Evolutionary conservation across 345 rosid species (phyloP).

Genomic region (Turnera subulata): DNA sequence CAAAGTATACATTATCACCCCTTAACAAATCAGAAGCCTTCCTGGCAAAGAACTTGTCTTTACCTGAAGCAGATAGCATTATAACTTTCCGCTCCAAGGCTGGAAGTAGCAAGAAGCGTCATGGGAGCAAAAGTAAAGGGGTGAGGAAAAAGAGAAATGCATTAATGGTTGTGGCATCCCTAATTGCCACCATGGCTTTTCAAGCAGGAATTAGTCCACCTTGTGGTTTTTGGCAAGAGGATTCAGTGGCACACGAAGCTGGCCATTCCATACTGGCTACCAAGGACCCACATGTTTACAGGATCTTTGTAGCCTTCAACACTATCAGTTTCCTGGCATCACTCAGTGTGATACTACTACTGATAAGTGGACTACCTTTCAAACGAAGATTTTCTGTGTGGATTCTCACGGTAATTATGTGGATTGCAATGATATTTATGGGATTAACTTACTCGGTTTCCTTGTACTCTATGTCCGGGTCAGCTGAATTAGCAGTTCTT

Average conservation of each 20-base stretch:
- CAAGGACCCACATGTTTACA: not conserved
- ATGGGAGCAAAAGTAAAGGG: constrained; percentile 4
- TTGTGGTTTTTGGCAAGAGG: not conserved
- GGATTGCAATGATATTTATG: no score
- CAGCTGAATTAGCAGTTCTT: no score
- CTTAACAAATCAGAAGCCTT: not conserved
- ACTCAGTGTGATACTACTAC: not conserved
- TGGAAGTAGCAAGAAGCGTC: not conserved
- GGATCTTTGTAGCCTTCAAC: not conserved
- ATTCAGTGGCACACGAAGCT: not conserved
- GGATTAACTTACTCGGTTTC: no score
- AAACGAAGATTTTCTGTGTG: no score
- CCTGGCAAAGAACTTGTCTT: not conserved
- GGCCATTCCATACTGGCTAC: not conserved
- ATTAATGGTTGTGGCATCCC: constrained; percentile 34
- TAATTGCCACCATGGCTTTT: constrained; percentile 17
- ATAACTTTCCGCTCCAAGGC: not conserved
- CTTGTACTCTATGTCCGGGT: no score
- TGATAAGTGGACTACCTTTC: no score
- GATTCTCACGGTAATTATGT: no score
- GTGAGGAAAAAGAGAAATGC: constrained; percentile 23
- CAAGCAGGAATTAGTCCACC: not conserved
- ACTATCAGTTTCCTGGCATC: not conserved
- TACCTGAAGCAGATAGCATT: not conserved
- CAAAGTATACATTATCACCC: not conserved